Evolutionary conservation across 345 rosid species (phyloP).

Genomic region (Populus ilicifolia): DNA sequence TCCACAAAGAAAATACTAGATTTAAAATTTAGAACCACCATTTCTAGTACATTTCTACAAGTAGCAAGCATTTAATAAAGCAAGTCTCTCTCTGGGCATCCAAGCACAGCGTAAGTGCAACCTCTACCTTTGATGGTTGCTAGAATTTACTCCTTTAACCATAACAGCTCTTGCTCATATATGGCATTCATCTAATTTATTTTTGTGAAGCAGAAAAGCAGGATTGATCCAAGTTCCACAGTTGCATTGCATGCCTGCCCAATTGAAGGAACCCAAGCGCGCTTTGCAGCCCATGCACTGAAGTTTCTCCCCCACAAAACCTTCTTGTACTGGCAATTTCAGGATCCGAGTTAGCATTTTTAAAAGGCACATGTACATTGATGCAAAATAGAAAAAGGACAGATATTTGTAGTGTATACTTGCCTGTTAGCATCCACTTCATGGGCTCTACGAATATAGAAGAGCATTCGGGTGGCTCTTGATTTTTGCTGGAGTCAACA

Average conservation of each 20-base stretch:
- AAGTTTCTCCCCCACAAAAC: slow-evolving; percentile 37
- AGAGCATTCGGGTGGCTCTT: slow-evolving; percentile 52
- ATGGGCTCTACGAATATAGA: slow-evolving; percentile 87
- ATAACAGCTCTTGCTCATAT: slow-evolving; percentile 10
- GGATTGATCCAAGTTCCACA: slow-evolving; percentile 35
- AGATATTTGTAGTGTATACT: background rate
- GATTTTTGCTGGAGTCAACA: slow-evolving; percentile 22
- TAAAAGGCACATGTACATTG: background rate
- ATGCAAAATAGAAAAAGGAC: background rate
- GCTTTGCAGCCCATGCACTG: slow-evolving; percentile 28
- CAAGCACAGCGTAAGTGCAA: background rate
- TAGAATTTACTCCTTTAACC: background rate
- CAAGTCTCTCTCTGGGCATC: background rate
- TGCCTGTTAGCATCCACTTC: slow-evolving; percentile 91
- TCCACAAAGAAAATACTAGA: no score
- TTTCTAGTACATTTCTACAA: background rate
- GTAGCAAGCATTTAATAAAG: no score
- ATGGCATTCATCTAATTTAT: slow-evolving; percentile 58
- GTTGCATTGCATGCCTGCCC: slow-evolving; percentile 39
- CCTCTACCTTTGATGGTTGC: background rate
- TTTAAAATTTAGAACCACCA: background rate
- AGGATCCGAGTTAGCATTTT: slow-evolving; percentile 6
- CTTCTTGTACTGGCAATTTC: slow-evolving; percentile 63
- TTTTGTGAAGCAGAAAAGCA: slow-evolving; percentile 30
- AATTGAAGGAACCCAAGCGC: slow-evolving; percentile 31